Evolutionary conservation across 73 alveolate species (phyloP).

Genomic region (Strombidium stylifer): DNA sequence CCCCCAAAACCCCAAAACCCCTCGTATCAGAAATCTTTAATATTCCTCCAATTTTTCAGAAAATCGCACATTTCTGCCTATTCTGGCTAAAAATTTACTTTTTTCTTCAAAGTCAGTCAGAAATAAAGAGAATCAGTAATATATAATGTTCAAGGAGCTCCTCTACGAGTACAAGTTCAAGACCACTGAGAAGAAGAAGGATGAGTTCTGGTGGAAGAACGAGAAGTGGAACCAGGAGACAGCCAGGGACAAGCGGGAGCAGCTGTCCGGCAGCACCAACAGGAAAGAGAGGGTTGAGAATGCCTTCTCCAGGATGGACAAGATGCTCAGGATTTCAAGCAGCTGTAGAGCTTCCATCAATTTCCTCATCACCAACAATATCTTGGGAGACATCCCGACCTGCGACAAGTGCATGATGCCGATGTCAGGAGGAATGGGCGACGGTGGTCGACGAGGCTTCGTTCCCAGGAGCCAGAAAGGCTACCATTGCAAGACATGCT

Average conservation of each 20-base stretch:
- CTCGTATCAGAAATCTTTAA: too few relatives aligned
- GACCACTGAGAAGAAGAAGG: conserved; percentile 41
- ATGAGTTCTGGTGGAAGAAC: conserved; percentile 35
- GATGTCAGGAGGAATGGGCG: conserved; percentile 30
- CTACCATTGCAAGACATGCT: conserved; percentile 12
- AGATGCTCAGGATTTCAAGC: conserved; percentile 16
- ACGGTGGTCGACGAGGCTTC: not conserved
- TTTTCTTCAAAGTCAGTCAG: too few relatives aligned
- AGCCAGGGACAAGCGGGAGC: conserved; percentile 1
- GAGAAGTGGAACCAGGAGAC: conserved; percentile 24
- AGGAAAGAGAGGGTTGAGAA: conserved; percentile 32
- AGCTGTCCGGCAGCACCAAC: not conserved
- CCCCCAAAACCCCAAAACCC: too few relatives aligned
- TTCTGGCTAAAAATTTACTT: too few relatives aligned
- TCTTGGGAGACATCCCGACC: conserved; percentile 7
- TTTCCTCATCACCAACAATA: conserved; percentile 16
- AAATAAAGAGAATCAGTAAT: not conserved
- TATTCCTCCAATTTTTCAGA: too few relatives aligned
- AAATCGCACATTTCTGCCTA: too few relatives aligned
- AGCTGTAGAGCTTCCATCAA: conserved; percentile 20
- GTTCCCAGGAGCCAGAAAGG: conserved; percentile 29
- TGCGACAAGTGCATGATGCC: conserved; percentile 17
- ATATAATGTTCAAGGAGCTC: conserved; percentile 10
- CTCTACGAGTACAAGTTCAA: conserved; percentile 23
- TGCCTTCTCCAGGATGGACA: conserved; percentile 8